phyloP scores from a whole-genome alignment of 2,329 filamentous ascomycete genomes.

The Elsinoe arachidis region DNA sequence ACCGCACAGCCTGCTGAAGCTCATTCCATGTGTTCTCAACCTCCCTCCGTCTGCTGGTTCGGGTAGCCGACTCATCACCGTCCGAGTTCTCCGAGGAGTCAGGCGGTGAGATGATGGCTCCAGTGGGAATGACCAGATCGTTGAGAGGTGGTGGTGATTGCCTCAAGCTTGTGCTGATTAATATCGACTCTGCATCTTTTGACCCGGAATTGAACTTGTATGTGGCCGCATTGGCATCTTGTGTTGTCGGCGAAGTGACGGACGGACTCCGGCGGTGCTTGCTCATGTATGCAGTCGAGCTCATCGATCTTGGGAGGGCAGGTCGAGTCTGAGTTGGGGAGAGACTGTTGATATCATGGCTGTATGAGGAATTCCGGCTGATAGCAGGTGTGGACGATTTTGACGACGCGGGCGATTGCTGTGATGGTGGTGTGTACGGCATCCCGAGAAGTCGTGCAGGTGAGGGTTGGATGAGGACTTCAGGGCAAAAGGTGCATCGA shows the following conservation, averaged over 20 bases:
- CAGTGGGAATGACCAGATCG: conserved; percentile 67
- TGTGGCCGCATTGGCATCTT: conserved; percentile 21
- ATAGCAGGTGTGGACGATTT: conserved; percentile 43
- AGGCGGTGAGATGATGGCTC: conserved; percentile 82
- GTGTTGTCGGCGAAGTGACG: conserved; percentile 27
- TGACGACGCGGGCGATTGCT: conserved; percentile 51
- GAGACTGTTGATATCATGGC: conserved; percentile 30
- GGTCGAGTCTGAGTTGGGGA: conserved; percentile 34
- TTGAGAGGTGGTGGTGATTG: conserved; percentile 78
- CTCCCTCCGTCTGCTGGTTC: conserved; percentile 28
- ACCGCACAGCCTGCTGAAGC: conserved; percentile 72
- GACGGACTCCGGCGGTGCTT: conserved; percentile 54
- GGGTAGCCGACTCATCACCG: conserved; percentile 58
- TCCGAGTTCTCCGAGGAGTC: conserved; percentile 75
- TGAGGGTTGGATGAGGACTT: conserved; percentile 13
- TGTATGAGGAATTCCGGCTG: conserved; percentile 44
- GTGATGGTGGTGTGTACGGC: conserved; percentile 80
- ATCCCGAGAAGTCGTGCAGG: conserved; percentile 46
- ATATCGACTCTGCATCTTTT: conserved; percentile 9
- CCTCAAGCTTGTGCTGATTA: conserved; percentile 49
- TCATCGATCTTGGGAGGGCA: conserved; percentile 46
- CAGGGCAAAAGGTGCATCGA: conserved; percentile 14
- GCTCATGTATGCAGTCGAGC: conserved; percentile 53
- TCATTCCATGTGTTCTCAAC: conserved; percentile 48
- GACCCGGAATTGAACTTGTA: conserved; percentile 12